Percentiles rank a stretch among this genome's conserved stretches.
Conservation (phyloP, 768 basidiomycete genomes). For the Russula sp. region DNA sequence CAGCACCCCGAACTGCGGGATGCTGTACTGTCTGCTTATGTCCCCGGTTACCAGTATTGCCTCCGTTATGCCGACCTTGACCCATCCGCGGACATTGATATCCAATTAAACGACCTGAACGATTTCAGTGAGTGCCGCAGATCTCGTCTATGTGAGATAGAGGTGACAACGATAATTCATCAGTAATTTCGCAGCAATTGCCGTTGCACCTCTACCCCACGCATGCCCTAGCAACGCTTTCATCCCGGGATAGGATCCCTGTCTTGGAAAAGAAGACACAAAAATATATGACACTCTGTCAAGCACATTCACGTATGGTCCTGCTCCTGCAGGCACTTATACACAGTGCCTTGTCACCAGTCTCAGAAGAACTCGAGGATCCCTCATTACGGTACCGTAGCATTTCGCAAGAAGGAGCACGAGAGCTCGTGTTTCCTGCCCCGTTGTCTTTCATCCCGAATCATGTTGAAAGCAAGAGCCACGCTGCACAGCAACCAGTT, state of each 20-base stretch:
- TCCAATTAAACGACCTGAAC: slow-evolving; percentile 55
- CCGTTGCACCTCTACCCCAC: slow-evolving; percentile 68
- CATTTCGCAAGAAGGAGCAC: slow-evolving; percentile 29
- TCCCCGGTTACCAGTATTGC: slow-evolving; percentile 51
- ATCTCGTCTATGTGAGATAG: slow-evolving; percentile 4
- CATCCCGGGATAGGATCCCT: slow-evolving; percentile 32
- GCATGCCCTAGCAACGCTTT: slow-evolving; percentile 53
- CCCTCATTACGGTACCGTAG: slow-evolving; percentile 28
- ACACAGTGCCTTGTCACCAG: slow-evolving; percentile 48
- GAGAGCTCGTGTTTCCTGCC: slow-evolving; percentile 69
- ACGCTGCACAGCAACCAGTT: neutral
- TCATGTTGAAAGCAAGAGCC: slow-evolving; percentile 4
- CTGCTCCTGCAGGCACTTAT: slow-evolving; percentile 67
- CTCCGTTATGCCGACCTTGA: slow-evolving; percentile 38
- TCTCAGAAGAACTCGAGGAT: slow-evolving; percentile 30
- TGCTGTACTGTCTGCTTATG: slow-evolving; percentile 41
- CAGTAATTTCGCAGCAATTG: slow-evolving; percentile 61
- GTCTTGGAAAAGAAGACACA: slow-evolving; percentile 32
- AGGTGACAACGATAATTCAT: neutral
- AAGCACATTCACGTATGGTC: slow-evolving; percentile 69
- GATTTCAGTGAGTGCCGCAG: slow-evolving; percentile 50
- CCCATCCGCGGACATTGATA: slow-evolving; percentile 41
- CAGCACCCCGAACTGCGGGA: slow-evolving; percentile 32
- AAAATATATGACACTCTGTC: slow-evolving; percentile 44
- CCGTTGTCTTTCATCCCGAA: slow-evolving; percentile 49